phyloP scores from a whole-genome alignment of 1,139 yeast genomes.

The Eremothecium sinecaudum region DNA sequence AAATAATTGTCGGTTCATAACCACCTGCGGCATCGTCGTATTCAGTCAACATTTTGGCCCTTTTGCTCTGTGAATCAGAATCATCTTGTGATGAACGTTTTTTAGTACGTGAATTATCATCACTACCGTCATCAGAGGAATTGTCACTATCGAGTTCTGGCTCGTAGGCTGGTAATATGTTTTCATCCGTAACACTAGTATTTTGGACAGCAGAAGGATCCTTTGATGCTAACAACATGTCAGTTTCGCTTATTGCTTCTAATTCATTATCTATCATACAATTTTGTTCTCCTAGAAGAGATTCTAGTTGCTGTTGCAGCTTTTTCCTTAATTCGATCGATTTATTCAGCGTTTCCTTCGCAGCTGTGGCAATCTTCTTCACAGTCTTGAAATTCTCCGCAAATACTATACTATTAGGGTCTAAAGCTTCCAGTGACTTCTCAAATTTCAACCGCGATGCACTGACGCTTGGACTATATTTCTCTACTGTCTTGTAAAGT shows the following conservation, averaged over 20 bases:
- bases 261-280: constrained; percentile 18
- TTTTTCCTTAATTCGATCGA: constrained; percentile 18
- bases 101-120: constrained; percentile 8
- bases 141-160: constrained; percentile 18
- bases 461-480: constrained; percentile 15
- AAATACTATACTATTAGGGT: constrained; percentile 25
- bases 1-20: constrained; percentile 7
- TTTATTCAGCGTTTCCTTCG: constrained; percentile 19
- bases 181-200: constrained; percentile 10
- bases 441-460: constrained; percentile 26
- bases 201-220: constrained; percentile 16
- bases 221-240: constrained; percentile 22
- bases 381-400: constrained; percentile 25
- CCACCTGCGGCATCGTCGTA: constrained; percentile 4
- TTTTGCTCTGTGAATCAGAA: constrained; percentile 6
- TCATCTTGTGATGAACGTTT: constrained; percentile 5
- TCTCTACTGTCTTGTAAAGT: constrained; percentile 14
- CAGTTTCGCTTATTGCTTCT: constrained; percentile 22
- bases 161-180: constrained; percentile 25
- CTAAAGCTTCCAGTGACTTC: constrained; percentile 23
- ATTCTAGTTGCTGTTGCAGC: constrained; percentile 14
- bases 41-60: constrained; percentile 1
- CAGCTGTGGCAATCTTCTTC: constrained; percentile 21
- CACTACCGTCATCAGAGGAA: constrained; percentile 11
- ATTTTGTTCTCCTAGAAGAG: constrained; percentile 18